Evolutionary conservation across 2,329 filamentous ascomycete species (phyloP), one percentile per base, ranked within the genome.

Genomic region (Verticillium nonalfalfae): DNA sequence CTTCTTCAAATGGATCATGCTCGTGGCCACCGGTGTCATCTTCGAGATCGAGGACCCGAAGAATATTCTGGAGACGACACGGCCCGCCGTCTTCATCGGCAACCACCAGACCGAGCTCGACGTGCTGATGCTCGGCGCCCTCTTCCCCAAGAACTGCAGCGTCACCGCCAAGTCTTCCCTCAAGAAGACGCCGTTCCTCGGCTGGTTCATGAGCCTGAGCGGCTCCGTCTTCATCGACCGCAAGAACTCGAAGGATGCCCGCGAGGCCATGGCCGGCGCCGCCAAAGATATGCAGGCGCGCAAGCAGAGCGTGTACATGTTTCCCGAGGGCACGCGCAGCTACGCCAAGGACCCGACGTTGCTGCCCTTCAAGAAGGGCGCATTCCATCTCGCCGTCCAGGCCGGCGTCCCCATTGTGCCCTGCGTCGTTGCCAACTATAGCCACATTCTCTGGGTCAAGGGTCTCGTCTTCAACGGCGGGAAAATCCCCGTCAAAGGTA

Each of bases 71-170:
- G 78, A 78, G 56, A 87, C 81, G 10, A 81, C 80, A 34, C 85
- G 94, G 59, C 95, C 95, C 1, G 93, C 91, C 61, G 90, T 99
- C 61, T 93, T 99, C 71, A 82, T 99, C 68, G 90, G 90, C 50
- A 98, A 98, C 77, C 95, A 99, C 78, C 95, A 99, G 82, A 92
- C 90, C 26, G 95, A 98, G 78, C 85, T 99, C 67, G 95, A 99
- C 72, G 90, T 99, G 50, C 83, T 97, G 63, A 90, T 97, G 86
- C 84, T 99, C 34, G 95, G 93, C 64, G 81, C 83, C 75, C 86
- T 97, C 70, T 98, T 97, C 77, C 95, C 95, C 57, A 88, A 86
- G 70, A 93, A 96, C 81, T 96, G 90, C 81, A 93, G 88, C 70
- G 90, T 99, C 63, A 97, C 94, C 31, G 93, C 94, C 56, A 99